A percentile compares a stretch with the other conserved stretches of the same genome.
phyloP scores from a whole-genome alignment of 1,284 basidiomycete species.

The Ustilago xerochloae region DNA sequence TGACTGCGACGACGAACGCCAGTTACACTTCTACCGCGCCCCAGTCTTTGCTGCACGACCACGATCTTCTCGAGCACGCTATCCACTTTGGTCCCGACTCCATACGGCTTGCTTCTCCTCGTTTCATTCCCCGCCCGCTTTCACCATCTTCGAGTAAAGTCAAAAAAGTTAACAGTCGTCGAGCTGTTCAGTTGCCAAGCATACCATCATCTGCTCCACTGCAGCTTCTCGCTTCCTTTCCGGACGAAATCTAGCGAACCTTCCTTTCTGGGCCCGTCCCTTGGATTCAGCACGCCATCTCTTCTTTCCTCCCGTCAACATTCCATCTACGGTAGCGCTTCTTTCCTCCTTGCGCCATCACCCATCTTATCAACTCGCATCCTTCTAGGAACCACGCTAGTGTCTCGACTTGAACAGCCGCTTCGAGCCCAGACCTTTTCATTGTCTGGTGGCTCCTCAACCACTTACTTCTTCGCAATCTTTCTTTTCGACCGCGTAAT shows the following conservation, averaged over 20 bases:
- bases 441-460: too few species aligned
- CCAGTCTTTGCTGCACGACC: too few species aligned
- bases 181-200: neutral
- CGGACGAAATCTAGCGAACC: neutral
- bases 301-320: neutral
- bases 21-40: too few species aligned
- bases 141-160: slow-evolving; percentile 4
- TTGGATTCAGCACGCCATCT: slow-evolving; percentile 19
- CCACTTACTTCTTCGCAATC: slow-evolving; percentile 1
- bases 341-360: slow-evolving; percentile 9
- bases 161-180: neutral
- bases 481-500: neutral
- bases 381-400: slow-evolving; percentile 34
- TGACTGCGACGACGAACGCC: too few species aligned
- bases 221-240: too few species aligned
- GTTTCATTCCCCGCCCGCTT: slow-evolving; percentile 11
- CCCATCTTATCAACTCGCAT: neutral
- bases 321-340: neutral
- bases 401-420: neutral
- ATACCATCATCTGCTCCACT: neutral
- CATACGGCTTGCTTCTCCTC: neutral
- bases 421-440: slow-evolving; percentile 3
- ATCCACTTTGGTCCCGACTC: too few species aligned
- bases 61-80: too few species aligned
- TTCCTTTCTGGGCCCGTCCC: neutral